phyloP scores from a whole-genome alignment of 2,329 filamentous ascomycete genomes.

The Aureobasidium sp. region DNA sequence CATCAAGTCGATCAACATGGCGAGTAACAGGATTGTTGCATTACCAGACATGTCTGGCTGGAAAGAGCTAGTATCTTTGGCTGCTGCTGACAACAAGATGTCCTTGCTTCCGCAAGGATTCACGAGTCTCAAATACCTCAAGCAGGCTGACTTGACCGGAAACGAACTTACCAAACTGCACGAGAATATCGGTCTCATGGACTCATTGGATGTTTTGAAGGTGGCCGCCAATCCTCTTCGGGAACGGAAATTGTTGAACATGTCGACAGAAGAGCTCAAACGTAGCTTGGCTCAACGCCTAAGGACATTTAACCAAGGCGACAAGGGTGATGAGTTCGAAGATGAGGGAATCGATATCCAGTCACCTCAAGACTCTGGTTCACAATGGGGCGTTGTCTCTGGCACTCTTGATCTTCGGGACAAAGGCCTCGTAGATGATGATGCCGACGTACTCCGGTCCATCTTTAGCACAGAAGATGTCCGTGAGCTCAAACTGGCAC shows the following conservation, averaged over 20 bases:
- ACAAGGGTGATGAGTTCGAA: constrained; percentile 17
- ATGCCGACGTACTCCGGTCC: constrained; percentile 32
- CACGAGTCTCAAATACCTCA: constrained; percentile 56
- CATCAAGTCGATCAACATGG: constrained; percentile 66
- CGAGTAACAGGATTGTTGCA: constrained; percentile 66
- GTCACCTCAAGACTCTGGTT: constrained; percentile 13
- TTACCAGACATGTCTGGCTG: constrained; percentile 71
- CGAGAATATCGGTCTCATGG: constrained; percentile 70
- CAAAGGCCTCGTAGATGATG: constrained; percentile 31
- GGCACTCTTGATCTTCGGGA: constrained; percentile 36
- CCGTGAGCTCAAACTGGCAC: constrained; percentile 59
- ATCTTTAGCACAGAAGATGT: constrained; percentile 41
- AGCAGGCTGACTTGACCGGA: constrained; percentile 71
- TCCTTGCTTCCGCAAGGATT: constrained; percentile 69
- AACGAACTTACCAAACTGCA: constrained; percentile 76
- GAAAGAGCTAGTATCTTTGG: constrained; percentile 62
- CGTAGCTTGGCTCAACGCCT: constrained; percentile 59
- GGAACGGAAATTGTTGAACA: constrained; percentile 76
- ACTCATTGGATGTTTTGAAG: constrained; percentile 63
- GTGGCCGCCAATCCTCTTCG: constrained; percentile 84
- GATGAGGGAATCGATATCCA: constrained; percentile 18
- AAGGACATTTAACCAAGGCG: constrained; percentile 41
- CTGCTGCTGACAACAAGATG: constrained; percentile 76
- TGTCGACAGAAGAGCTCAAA: constrained; percentile 75
- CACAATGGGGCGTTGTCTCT: constrained; percentile 24